Evolutionary conservation across 73 alveolate genomes (phyloP).

Genomic region (Paraurostyla sp.): DNA sequence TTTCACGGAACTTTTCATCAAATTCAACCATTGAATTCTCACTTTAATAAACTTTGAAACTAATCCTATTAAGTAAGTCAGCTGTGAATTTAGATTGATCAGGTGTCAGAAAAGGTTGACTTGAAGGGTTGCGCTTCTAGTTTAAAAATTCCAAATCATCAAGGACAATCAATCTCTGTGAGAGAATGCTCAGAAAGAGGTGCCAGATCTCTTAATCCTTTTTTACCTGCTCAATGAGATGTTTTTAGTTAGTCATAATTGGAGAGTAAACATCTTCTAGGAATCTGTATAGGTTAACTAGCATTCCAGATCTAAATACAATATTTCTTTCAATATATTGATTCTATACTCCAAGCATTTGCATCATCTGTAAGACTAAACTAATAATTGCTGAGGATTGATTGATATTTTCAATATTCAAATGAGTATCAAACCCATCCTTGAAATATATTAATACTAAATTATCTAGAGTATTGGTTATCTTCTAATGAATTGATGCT

Average conservation of each 20-base stretch:
- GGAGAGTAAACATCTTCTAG: neutral
- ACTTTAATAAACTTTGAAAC: neutral
- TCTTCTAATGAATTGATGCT: no score
- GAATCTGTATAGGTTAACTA: neutral
- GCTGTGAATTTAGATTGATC: neutral
- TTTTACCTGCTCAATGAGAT: neutral
- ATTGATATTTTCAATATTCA: neutral
- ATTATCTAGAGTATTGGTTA: neutral
- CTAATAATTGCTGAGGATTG: conserved; percentile 6
- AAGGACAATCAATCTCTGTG: conserved; percentile 19
- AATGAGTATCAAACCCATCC: neutral
- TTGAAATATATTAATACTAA: neutral
- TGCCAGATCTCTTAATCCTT: neutral
- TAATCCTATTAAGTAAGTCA: conserved; percentile 9
- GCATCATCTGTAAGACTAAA: neutral
- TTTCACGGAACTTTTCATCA: neutral
- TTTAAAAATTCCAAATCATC: conserved; percentile 57
- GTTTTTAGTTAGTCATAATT: neutral
- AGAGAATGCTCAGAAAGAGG: neutral
- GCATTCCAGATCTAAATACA: neutral
- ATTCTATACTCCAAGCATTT: neutral
- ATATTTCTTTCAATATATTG: conserved; percentile 22
- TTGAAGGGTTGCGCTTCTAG: neutral
- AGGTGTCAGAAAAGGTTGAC: neutral
- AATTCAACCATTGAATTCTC: neutral